Evolutionary conservation across 108 stramenopile genomes (phyloP).

Genomic region (Cyclotella kingstonii): DNA sequence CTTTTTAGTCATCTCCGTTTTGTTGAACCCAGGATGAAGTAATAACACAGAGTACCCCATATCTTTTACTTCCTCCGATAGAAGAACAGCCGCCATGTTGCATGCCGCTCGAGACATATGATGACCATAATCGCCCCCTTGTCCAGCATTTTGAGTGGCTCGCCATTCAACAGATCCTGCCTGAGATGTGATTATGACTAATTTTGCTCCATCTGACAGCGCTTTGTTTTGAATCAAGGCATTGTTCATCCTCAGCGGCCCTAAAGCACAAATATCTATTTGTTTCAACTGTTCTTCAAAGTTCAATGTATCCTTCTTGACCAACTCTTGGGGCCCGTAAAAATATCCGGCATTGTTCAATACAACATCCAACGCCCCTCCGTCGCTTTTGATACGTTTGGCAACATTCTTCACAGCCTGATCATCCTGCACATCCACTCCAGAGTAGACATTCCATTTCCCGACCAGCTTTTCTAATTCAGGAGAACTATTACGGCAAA

Average conservation of each 20-base stretch:
- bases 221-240: conserved; percentile 63
- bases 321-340: conserved; percentile 72
- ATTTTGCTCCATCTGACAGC: conserved; percentile 70
- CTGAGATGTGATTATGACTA: conserved; percentile 88
- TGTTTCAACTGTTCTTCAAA: conserved; percentile 87
- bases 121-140: conserved; percentile 87
- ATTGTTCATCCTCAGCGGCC: conserved; percentile 80
- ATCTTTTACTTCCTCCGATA: conserved; percentile 77
- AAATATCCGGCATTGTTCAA: conserved; percentile 91
- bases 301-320: conserved; percentile 71
- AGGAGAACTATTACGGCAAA: conserved; percentile 54
- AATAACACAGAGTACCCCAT: conserved; percentile 77
- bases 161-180: conserved; percentile 88
- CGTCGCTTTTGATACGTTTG: conserved; percentile 59
- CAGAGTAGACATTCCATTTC: conserved; percentile 71
- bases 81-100: conserved; percentile 82
- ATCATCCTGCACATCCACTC: conserved; percentile 82
- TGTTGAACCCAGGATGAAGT: conserved; percentile 92
- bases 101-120: conserved; percentile 92
- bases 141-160: conserved; percentile 70
- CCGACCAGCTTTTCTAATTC: conserved; percentile 66
- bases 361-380: conserved; percentile 75
- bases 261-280: conserved; percentile 87
- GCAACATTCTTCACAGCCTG: conserved; percentile 68
- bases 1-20: conserved; percentile 89